Evolutionary conservation across 2,329 filamentous ascomycete genomes (phyloP), one percentile per base, ranked within the genome.

Genomic region (Zymoseptoria crescenta): DNA sequence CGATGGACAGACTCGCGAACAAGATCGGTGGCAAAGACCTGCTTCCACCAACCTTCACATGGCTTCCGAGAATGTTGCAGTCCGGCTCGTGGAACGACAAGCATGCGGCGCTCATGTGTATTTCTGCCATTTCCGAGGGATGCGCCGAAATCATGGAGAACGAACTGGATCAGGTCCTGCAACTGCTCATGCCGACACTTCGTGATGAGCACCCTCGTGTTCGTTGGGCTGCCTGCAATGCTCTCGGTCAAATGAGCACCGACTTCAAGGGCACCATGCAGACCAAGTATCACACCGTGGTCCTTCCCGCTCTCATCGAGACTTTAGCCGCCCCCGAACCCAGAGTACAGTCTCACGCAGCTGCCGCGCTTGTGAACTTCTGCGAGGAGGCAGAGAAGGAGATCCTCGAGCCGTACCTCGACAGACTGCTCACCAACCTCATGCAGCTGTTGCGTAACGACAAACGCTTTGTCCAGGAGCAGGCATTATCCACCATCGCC

Each of bases 181-280:
- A 96, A 64, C 82, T 99, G 58, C 93, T 99, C n/a, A 85, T 96
- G 54, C 94, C 94, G 16, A 89, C 93, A 41, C 81, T 99, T 41
- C 86, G 87, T 68, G 93, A 99, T 71, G 83, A 88, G 48, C 94
- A 99, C 72, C 89, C 94, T 49, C 89, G 94, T 71, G 94, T 99
- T 57, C 87, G 93, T 69, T 99, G 95, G 87, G 94, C 94, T 56
- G 94, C 92, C 35, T 99, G 94, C 79, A 97, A 99, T 72, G 94
- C 94, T 49, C 83, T 99, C n/a, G 94, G 94, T 28, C 94, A 99
- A 75, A 99, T 99, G 94, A 97, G 93, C 78, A 99, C 94, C 30
- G 94, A 99, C 72, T 99, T 99, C 74, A 93, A 95, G 10, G 92
- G 92, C 10, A 95, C 89, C 9, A 97, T 99, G 93, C 94, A 99